These are phyloP conservation scores for Paramecium caudatum DNA, from an alignment of 73 alveolate genomes.

Conservation along the genomic window DNA sequence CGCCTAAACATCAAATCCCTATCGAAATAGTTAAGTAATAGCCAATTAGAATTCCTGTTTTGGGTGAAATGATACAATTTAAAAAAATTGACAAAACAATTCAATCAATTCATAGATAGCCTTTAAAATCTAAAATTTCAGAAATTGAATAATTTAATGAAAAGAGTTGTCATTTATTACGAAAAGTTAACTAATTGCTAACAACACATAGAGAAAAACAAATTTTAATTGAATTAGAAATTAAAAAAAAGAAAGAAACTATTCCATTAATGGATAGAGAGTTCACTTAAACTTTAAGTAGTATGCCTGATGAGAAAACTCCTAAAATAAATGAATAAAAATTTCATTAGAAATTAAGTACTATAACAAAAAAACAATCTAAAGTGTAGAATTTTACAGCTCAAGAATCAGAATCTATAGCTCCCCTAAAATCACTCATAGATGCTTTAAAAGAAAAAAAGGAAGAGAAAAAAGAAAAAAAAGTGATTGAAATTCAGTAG, in stretches of 20 bases:
- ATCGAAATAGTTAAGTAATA: too few species aligned
- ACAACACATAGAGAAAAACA: not conserved
- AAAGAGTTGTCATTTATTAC: not conserved
- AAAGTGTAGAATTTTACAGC: not conserved
- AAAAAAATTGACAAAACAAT: not conserved
- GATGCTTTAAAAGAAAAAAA: constrained; percentile 11
- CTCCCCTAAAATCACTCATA: not conserved
- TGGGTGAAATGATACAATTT: not conserved
- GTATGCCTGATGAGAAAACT: constrained; percentile 33
- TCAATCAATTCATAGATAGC: not conserved
- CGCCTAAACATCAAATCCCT: too few species aligned
- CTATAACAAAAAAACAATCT: constrained; percentile 5
- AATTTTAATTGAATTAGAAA: not conserved
- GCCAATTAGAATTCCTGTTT: too few species aligned
- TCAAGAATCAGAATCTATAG: not conserved
- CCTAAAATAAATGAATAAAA: constrained; percentile 5
- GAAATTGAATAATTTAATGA: constrained; percentile 2
- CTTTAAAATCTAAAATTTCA: not conserved
- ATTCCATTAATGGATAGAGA: not conserved
- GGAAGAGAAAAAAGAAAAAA: constrained; percentile 6
- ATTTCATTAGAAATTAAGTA: constrained; percentile 17
- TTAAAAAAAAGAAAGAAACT: constrained; percentile 2
- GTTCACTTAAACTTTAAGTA: not conserved
- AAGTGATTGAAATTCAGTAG: not conserved
- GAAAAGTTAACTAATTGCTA: constrained; percentile 1